Base-by-base conservation (phyloP, 306 rosid genomes). In the Vicia sativa region DNA sequence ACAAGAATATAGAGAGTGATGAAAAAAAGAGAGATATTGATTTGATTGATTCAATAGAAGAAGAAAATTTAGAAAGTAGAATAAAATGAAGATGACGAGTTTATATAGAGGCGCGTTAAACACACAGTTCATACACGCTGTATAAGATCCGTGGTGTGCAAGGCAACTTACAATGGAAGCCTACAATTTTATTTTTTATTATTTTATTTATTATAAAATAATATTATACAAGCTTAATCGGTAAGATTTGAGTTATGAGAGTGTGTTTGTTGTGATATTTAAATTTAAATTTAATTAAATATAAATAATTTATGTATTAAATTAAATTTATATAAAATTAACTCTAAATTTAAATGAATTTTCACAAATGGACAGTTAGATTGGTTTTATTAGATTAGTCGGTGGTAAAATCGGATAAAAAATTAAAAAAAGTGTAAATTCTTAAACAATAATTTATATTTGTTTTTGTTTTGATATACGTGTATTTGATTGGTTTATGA, bases 151-250 rank as follows among this genome's bases (percentile, higher is more conserved):
- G 96, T 89, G 87, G 69, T 68, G 77, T 71, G 78, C 87, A 89
- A 87, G 96, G 83, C 83, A 83, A 83, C 96, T 73, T 87, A 14
- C 79, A 60, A 6, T 49, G 74, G 69, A 87, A 87, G 90, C 83
- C 79, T 72, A 60, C 75, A 65, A 54, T 79, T 70, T 46, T 19
- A 4, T 21, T 0, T 55, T 52, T 11, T n/a, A 11, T 38, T 56
- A 46, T 19, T 16, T 16, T 15, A 28, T 15, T 5, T 21, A 37
- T 11, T 41, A n/a, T 31, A 6, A 31, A 34, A 7, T 34, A 7
- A 34, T 34, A 34, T 34, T 34, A 1, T 34, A 7, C 7, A 34
- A 2, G 0, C 5, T 19, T 21, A 3, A 2, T 25, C 28, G 3
- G 2, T 21, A 21, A 21, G 23, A 3, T 3, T 25, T 25, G 28